These are phyloP conservation scores for Chlorella vulgaris DNA, from an alignment of 139 green algal species.

Conservation along the genomic window DNA sequence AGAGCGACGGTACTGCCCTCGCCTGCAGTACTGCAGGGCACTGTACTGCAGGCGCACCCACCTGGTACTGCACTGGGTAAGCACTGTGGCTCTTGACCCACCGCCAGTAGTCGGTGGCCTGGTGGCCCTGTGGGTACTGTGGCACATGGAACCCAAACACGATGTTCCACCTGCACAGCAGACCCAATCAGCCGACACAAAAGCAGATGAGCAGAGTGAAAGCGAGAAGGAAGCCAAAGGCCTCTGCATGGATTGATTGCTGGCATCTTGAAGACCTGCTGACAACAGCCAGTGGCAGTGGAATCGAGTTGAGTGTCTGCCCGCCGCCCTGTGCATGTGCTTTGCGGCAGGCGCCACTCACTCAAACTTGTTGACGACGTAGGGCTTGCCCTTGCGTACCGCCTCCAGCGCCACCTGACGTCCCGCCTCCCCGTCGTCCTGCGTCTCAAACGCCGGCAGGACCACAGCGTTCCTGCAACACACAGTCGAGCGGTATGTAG, in stretches of 20 bases:
- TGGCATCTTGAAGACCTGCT: no score
- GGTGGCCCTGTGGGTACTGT: constrained; percentile 46
- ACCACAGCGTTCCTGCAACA: constrained; percentile 28
- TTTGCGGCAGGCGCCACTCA: no score
- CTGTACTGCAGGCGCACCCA: background rate
- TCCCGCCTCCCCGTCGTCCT: constrained; percentile 36
- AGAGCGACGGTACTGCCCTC: no score
- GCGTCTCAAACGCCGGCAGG: constrained; percentile 48
- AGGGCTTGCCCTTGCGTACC: constrained; percentile 40
- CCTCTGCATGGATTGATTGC: no score
- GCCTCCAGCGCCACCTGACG: constrained; percentile 26
- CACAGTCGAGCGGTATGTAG: background rate
- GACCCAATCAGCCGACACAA: no score
- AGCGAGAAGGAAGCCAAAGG: no score
- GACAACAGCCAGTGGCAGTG: no score
- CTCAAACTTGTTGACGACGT: constrained; percentile 39
- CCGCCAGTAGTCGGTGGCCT: constrained; percentile 36
- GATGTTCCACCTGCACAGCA: constrained; percentile 17
- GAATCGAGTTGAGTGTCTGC: no score
- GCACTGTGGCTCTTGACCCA: constrained; percentile 38
- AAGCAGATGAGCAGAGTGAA: no score
- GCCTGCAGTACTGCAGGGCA: background rate
- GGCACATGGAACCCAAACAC: constrained; percentile 46
- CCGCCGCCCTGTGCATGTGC: no score
- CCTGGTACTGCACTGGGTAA: constrained; percentile 39